Base-by-base conservation (phyloP, 2,329 filamentous ascomycete species). In the Fusarium succisae region DNA sequence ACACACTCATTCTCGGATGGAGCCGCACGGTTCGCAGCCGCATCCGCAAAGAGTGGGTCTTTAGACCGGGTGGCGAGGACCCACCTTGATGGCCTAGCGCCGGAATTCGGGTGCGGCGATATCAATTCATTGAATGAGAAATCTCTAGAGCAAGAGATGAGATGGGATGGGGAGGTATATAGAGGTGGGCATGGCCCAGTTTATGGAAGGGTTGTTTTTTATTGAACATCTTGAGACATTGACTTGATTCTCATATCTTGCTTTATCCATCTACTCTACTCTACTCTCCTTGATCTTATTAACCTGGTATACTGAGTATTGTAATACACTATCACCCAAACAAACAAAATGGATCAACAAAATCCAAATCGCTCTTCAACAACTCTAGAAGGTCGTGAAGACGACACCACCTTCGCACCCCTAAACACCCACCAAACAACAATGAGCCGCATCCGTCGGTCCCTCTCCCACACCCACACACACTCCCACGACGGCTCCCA, bases 331-430 rank as follows among this genome's bases (percentile, higher is more conserved):
- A 17, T 15, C 11, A 35, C 17, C 26, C 14, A 53, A 35, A 17
- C 51, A 70, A 30, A 30, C 53, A 70, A 39, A 24, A 75, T 74
- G 72, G 58, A 70, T 32, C 38, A 64, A 43, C 28, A 47, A 57
- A 69, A 71, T 39, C 59, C 73, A 58, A 62, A 73, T 55, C 62
- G 72, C 22, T 73, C 72, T 6, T 75, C 73, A 37, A 70, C 73
- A 50, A 75, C 73, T 22, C 72, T 75, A 56, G 64, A 71, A 30
- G 69, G 51, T 15, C 70, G 47, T 13, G 47, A 54, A 17, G 62
- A 74, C 6, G 72, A 75, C 18, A 35, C 72, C 28, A 63, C 73
- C 15, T 79, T 78, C 20, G 76, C 76, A 8, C 77, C 77, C 37
- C 74, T 78, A 55, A 72, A 76, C 60, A 78, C 70, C 15, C 68